A percentile compares a stretch with the other conserved stretches of the same genome.
Conservation (phyloP, 306 rosid species). For the Malus sylvestris region DNA sequence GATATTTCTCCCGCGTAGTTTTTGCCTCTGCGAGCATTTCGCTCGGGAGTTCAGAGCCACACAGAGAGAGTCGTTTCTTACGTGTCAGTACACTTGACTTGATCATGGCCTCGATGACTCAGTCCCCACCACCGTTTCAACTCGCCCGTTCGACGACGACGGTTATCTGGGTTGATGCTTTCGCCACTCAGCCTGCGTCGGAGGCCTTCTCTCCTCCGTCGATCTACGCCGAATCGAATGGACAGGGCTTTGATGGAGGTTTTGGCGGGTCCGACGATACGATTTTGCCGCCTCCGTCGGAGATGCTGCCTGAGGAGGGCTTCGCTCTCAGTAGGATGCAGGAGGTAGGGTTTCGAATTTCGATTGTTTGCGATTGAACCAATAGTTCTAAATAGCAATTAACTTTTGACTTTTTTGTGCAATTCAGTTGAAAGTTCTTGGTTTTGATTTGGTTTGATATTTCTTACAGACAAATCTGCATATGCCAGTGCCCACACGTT, state of each 20-base stretch:
- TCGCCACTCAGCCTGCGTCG: too few relatives aligned
- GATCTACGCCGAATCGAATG: constrained; percentile 15
- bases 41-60: not conserved
- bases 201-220: constrained; percentile 13
- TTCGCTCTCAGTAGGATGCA: too few relatives aligned
- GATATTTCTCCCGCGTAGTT: too few relatives aligned
- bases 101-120: constrained; percentile 23
- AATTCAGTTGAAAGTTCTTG: too few relatives aligned
- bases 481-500: too few relatives aligned
- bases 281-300: constrained; percentile 28
- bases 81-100: not conserved
- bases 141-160: constrained; percentile 26
- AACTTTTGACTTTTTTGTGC: too few relatives aligned
- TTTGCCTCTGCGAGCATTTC: not conserved
- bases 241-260: constrained; percentile 18
- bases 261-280: constrained; percentile 29
- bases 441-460: too few relatives aligned
- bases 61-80: not conserved
- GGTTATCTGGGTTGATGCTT: constrained; percentile 6
- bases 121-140: constrained; percentile 12
- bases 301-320: too few relatives aligned
- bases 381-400: too few relatives aligned
- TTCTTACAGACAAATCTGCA: too few relatives aligned
- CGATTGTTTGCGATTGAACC: too few relatives aligned
- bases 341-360: too few relatives aligned